These are phyloP conservation scores for Carex cristatella DNA, from an alignment of 176 grass and related monocot genomes.

Conservation along the genomic window DNA sequence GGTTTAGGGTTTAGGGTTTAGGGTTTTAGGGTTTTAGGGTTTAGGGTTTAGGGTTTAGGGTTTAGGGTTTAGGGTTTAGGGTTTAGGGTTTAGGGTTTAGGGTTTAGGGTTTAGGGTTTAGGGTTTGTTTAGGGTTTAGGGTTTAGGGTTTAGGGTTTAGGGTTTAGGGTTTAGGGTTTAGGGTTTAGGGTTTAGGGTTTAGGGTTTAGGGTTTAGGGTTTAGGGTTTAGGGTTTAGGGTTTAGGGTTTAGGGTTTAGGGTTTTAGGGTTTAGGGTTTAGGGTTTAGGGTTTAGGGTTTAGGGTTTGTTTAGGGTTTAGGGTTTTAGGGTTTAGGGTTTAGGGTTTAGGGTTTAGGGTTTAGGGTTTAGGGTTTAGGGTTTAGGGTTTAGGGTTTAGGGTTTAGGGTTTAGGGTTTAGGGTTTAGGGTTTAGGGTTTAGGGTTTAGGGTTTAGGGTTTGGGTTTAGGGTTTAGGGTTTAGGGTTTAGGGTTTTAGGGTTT, in stretches of 20 bases:
- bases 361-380: constrained; percentile 8
- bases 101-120: constrained; percentile 11
- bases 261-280: constrained; percentile 1
- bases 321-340: constrained; percentile 10
- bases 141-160: constrained; percentile 1
- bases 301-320: constrained; percentile 18
- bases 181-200: constrained; percentile 7
- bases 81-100: not conserved
- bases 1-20: not conserved
- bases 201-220: constrained; percentile 13
- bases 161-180: constrained; percentile 17
- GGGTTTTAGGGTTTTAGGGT: not conserved
- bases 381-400: constrained; percentile 4
- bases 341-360: constrained; percentile 12
- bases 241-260: constrained; percentile 9
- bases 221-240: constrained; percentile 2
- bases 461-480: not conserved
- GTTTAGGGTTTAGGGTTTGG: constrained; percentile 10
- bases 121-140: constrained; percentile 1
- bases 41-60: not conserved
- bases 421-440: constrained; percentile 17
- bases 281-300: constrained; percentile 12
- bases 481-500: not conserved
- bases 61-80: not conserved
- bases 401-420: constrained; percentile 8